Percentiles rank a stretch among this genome's conserved stretches.
These are phyloP conservation scores for Gentiana dahurica DNA, from an alignment of 257 asterid genomes.

Conservation along the genomic window DNA sequence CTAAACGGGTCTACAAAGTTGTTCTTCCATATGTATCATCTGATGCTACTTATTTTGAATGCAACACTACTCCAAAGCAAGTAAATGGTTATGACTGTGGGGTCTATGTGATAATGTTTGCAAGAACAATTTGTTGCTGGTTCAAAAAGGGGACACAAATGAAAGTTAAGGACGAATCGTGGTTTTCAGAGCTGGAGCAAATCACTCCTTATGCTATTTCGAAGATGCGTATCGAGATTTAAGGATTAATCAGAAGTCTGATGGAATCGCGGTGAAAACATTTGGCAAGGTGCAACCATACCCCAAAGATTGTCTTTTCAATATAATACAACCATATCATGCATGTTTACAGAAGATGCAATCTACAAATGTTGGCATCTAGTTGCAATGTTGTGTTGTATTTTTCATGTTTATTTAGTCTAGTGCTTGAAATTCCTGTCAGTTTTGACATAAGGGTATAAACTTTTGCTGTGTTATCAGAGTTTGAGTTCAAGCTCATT, in stretches of 20 bases:
- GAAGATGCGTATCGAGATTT: slow-evolving; percentile 42
- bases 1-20: slow-evolving; percentile 34
- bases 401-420: too few species aligned
- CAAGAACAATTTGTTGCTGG: slow-evolving; percentile 56
- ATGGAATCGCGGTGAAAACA: slow-evolving; percentile 19
- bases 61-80: slow-evolving; percentile 36
- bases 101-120: slow-evolving; percentile 54
- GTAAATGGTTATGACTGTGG: slow-evolving; percentile 75
- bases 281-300: too few species aligned
- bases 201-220: slow-evolving; percentile 39
- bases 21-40: slow-evolving; percentile 19
- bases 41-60: slow-evolving; percentile 28
- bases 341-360: too few species aligned
- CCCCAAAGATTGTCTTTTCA: too few species aligned
- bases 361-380: too few species aligned
- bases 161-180: slow-evolving; percentile 22
- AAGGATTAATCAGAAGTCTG: slow-evolving; percentile 35
- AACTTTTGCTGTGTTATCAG: too few species aligned
- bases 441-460: too few species aligned
- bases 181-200: slow-evolving; percentile 42
- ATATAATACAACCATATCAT: too few species aligned
- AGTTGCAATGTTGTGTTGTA: too few species aligned
- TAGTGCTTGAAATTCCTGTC: too few species aligned
- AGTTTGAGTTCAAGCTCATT: too few species aligned
- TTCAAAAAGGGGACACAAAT: slow-evolving; percentile 14